These are phyloP conservation scores for Ceratopteris richardii DNA, from an alignment of 75 land plant species.

Conservation along the genomic window DNA sequence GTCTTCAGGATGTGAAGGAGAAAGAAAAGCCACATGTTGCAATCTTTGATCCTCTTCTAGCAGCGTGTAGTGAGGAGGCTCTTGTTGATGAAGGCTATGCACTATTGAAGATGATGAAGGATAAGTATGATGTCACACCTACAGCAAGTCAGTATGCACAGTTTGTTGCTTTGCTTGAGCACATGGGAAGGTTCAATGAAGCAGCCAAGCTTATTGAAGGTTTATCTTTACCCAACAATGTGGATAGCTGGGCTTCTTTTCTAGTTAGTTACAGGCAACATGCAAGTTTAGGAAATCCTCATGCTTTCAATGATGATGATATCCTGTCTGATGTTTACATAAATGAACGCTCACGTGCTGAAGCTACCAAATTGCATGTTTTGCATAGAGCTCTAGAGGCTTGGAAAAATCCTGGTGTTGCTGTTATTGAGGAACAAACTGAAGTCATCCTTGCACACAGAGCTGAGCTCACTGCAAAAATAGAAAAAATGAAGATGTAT, in stretches of 20 bases:
- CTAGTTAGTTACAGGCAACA: not conserved
- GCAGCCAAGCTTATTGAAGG: not conserved
- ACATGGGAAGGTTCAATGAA: not conserved
- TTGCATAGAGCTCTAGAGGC: conserved; percentile 1
- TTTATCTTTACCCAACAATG: not conserved
- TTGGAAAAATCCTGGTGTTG: conserved; percentile 1
- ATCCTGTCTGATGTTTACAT: not conserved
- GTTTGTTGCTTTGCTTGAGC: not conserved
- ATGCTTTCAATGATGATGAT: not conserved
- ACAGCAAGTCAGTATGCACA: not conserved
- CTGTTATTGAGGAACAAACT: not conserved
- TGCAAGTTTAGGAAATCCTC: not conserved
- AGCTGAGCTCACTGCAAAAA: not conserved
- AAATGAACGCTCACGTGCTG: not conserved
- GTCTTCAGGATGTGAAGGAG: not conserved
- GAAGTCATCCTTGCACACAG: not conserved
- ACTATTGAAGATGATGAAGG: not conserved
- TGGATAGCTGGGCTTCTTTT: conserved; percentile 6
- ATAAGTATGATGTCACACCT: not conserved
- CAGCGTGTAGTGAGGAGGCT: not conserved
- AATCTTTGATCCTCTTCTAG: not conserved
- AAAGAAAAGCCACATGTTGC: not conserved
- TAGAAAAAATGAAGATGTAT: not conserved
- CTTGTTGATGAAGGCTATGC: not conserved
- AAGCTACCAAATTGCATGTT: not conserved